Conservation (phyloP, 306 rosid species). For the Crotalaria pallida region DNA sequence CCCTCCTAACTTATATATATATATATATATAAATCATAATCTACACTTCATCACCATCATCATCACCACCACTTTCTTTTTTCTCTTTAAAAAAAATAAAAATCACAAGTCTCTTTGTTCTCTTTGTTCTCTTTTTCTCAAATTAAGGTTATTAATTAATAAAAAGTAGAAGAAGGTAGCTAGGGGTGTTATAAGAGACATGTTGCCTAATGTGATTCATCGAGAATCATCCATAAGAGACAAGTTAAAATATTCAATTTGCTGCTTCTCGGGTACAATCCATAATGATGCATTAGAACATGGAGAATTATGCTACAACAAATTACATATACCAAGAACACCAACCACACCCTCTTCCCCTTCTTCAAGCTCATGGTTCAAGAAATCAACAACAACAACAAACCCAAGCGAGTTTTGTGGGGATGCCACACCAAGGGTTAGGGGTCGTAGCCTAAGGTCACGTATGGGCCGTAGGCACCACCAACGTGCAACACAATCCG, state of each 20-base stretch:
- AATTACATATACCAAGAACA: not conserved
- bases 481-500: conserved; percentile 18
- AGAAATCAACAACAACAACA: not conserved
- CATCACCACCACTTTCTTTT: not conserved
- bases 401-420: not conserved
- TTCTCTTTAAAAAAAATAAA: not conserved
- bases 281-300: not conserved
- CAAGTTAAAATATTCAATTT: conserved; percentile 26
- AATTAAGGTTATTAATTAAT: not conserved
- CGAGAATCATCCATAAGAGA: conserved; percentile 16
- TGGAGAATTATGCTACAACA: conserved; percentile 2
- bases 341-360: not conserved
- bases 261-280: conserved; percentile 21
- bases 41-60: not conserved
- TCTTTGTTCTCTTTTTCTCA: not conserved
- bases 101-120: not conserved
- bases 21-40: not conserved
- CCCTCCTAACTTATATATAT: not conserved
- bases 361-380: not conserved
- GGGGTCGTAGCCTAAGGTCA: not conserved
- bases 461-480: not conserved
- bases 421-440: not conserved
- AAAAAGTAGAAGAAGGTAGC: not conserved
- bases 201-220: conserved; percentile 2
- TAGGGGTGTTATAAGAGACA: not conserved